These are phyloP conservation scores for Fusarium verticillioides DNA, from an alignment of 2,329 filamentous ascomycete genomes.

Conservation along the genomic window DNA sequence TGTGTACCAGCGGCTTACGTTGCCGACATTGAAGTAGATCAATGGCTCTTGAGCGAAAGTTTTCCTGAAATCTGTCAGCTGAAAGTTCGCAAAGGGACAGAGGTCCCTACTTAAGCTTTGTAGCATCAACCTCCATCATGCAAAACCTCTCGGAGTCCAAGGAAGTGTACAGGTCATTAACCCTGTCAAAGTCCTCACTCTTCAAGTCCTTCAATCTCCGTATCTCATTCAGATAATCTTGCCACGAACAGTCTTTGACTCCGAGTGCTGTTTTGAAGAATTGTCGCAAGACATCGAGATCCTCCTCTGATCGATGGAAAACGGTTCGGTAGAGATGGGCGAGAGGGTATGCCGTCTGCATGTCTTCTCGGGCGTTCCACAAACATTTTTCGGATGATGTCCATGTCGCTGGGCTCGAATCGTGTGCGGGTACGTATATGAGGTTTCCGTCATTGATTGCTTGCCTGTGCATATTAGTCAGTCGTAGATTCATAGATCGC, in stretches of 20 bases:
- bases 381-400: constrained; percentile 11
- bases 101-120: constrained; percentile 8
- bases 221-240: constrained; percentile 29
- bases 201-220: constrained; percentile 10
- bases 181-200: constrained; percentile 31
- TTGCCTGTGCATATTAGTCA: constrained; percentile 1
- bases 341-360: constrained; percentile 31
- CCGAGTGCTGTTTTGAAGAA: constrained; percentile 28
- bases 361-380: constrained; percentile 28
- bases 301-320: constrained; percentile 6
- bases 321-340: constrained; percentile 23
- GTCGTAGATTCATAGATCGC: not conserved
- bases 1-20: constrained; percentile 44
- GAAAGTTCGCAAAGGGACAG: too few species aligned
- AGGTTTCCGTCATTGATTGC: constrained; percentile 3
- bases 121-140: not conserved
- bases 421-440: constrained; percentile 19
- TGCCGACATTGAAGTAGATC: constrained; percentile 15
- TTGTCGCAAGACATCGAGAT: constrained; percentile 26
- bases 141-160: not conserved
- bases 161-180: constrained; percentile 14
- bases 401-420: constrained; percentile 16
- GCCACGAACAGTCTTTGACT: constrained; percentile 26
- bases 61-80: constrained; percentile 6
- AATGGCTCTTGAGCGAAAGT: constrained; percentile 15